Evolutionary conservation across 2,329 filamentous ascomycete species (phyloP).

Genomic region (Penicillium palitans): DNA sequence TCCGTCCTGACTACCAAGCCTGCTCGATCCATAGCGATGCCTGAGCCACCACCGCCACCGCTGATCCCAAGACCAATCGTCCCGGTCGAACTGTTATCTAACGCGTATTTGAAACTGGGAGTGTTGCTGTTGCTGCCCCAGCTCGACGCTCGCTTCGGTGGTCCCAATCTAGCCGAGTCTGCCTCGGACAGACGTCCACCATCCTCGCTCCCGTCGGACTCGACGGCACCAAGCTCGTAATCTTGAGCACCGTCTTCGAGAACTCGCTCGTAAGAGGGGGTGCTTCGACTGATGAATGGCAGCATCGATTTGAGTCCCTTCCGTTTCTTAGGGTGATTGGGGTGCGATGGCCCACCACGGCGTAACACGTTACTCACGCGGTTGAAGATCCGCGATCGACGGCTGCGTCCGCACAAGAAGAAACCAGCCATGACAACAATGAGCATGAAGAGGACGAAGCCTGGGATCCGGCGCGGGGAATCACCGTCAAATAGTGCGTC

Average conservation of each 20-base stretch:
- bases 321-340: conserved; percentile 42
- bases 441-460: conserved; percentile 74
- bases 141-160: conserved; percentile 45
- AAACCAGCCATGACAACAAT: conserved; percentile 69
- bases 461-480: conserved; percentile 67
- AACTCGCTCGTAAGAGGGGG: conserved; percentile 73
- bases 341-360: conserved; percentile 34
- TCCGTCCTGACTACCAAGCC: conserved; percentile 81
- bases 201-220: conserved; percentile 54
- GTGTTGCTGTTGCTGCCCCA: conserved; percentile 34
- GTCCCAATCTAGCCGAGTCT: conserved; percentile 56
- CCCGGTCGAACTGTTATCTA: conserved; percentile 44
- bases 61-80: conserved; percentile 41
- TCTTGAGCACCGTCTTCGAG: conserved; percentile 74
- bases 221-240: conserved; percentile 73
- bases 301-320: conserved; percentile 65
- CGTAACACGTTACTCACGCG: conserved; percentile 49
- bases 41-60: conserved; percentile 21
- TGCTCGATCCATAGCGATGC: conserved; percentile 58
- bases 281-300: conserved; percentile 37
- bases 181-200: conserved; percentile 64
- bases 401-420: conserved; percentile 76
- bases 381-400: conserved; percentile 62
- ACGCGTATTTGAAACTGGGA: conserved; percentile 39
- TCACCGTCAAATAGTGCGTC: conserved; percentile 64